Conservation (phyloP, 768 basidiomycete genomes). For the Leccinum aurantiacum region DNA sequence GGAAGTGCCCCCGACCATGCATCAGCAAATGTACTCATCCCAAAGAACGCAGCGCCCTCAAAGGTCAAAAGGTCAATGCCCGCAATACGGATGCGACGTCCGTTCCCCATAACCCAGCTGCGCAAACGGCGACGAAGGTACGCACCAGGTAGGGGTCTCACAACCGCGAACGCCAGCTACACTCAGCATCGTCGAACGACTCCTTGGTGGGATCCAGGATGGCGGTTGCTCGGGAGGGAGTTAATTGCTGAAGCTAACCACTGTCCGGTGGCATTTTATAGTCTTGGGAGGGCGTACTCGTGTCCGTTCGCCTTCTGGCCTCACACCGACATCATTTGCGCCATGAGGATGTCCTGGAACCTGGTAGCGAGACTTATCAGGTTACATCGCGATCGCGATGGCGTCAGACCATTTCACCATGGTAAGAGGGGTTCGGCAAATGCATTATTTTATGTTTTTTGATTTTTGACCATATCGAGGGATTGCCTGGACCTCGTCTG, state of each 20-base stretch:
- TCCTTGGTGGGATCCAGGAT: constrained; percentile 3
- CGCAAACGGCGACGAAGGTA: constrained; percentile 6
- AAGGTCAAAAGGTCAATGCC: constrained; percentile 1
- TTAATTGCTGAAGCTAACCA: constrained; percentile 17
- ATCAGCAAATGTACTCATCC: constrained; percentile 26
- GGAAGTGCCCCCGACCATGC: constrained; percentile 39
- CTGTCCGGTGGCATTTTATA: constrained; percentile 25
- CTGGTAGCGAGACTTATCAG: constrained; percentile 25
- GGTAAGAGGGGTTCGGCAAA: constrained; percentile 31
- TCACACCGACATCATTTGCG: constrained; percentile 10
- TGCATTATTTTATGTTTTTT: constrained; percentile 22
- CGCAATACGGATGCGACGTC: background rate
- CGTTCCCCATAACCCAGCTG: constrained; percentile 21
- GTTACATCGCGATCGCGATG: constrained; percentile 29
- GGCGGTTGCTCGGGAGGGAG: constrained; percentile 9
- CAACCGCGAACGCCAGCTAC: background rate
- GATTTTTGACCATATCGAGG: constrained; percentile 30
- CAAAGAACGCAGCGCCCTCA: constrained; percentile 19
- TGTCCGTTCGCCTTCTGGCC: constrained; percentile 15
- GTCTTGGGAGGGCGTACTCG: constrained; percentile 18
- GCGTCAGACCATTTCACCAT: constrained; percentile 16
- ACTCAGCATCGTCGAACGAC: background rate
- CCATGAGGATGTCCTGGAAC: constrained; percentile 25
- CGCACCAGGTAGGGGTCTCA: constrained; percentile 17
- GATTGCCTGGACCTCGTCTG: constrained; percentile 19